Evolutionary conservation across 2,329 filamentous ascomycete species (phyloP).

Genomic region (Cytospora chrysosperma): DNA sequence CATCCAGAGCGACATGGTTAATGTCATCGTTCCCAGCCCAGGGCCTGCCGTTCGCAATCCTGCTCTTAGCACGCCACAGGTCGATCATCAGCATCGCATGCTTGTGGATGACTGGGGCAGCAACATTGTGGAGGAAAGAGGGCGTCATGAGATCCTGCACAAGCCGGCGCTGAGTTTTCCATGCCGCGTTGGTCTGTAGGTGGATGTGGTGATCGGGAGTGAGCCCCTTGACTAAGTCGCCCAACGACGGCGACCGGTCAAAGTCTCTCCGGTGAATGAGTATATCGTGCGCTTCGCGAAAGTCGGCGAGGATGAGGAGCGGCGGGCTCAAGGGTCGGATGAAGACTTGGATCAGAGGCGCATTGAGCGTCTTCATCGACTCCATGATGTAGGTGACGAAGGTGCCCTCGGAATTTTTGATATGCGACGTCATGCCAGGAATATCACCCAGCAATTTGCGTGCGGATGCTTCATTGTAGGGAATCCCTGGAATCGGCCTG

Average conservation of each 20-base stretch:
- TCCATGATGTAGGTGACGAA: slow-evolving; percentile 23
- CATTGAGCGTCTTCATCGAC: slow-evolving; percentile 1
- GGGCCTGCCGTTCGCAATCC: slow-evolving; percentile 18
- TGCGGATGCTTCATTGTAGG: slow-evolving; percentile 28
- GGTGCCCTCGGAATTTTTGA: slow-evolving; percentile 19
- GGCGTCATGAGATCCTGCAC: slow-evolving; percentile 12
- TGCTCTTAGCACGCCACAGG: slow-evolving; percentile 25
- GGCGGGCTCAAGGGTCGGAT: slow-evolving; percentile 47
- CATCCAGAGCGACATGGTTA: background rate
- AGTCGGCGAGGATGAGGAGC: slow-evolving; percentile 30
- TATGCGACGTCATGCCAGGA: slow-evolving; percentile 11
- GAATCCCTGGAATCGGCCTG: slow-evolving; percentile 32
- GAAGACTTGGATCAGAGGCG: slow-evolving; percentile 27
- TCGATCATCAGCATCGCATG: slow-evolving; percentile 23
- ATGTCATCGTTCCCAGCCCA: slow-evolving; percentile 7
- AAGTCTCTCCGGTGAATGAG: slow-evolving; percentile 24
- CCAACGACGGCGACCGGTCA: background rate
- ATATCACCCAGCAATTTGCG: slow-evolving; percentile 29
- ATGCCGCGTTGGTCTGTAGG: background rate
- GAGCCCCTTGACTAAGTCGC: background rate
- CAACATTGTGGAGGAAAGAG: background rate
- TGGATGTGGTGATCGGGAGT: background rate
- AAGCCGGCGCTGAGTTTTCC: background rate
- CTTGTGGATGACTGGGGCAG: background rate
- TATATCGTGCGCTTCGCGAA: slow-evolving; percentile 25